These are phyloP conservation scores for Dictyostelium firmibasis DNA, from an alignment of 78 protist genomes.

Conservation along the genomic window DNA sequence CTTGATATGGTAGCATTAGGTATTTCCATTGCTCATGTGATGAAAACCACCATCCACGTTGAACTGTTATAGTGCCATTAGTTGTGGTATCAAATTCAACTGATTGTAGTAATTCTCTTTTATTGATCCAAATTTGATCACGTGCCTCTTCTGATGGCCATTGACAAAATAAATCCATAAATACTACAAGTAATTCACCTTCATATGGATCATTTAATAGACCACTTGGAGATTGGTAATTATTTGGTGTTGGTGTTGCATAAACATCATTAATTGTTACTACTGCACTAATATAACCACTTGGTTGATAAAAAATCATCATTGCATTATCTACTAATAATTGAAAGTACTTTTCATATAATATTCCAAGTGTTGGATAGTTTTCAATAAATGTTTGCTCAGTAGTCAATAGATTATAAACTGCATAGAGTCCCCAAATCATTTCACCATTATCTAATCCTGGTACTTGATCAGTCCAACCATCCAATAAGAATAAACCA, in stretches of 20 bases:
- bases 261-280: constrained; percentile 20
- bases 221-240: constrained; percentile 20
- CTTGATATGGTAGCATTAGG: constrained; percentile 61
- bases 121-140: constrained; percentile 76
- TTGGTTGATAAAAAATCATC: constrained; percentile 34
- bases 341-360: constrained; percentile 57
- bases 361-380: background rate
- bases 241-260: constrained; percentile 56
- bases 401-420: background rate
- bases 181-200: constrained; percentile 63
- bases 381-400: background rate
- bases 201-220: constrained; percentile 80
- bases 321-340: constrained; percentile 30
- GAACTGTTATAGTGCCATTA: constrained; percentile 33
- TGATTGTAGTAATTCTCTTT: constrained; percentile 29
- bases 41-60: constrained; percentile 80
- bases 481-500: constrained; percentile 41
- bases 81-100: constrained; percentile 12
- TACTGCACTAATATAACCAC: constrained; percentile 33
- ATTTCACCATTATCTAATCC: constrained; percentile 83
- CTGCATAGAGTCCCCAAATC: constrained; percentile 76
- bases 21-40: constrained; percentile 84
- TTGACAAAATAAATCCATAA: constrained; percentile 71
- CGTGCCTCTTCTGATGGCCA: constrained; percentile 31
- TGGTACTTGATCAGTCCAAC: constrained; percentile 47